These are phyloP conservation scores for Boletus rubropictus DNA, from an alignment of 768 basidiomycete genomes.

Conservation along the genomic window DNA sequence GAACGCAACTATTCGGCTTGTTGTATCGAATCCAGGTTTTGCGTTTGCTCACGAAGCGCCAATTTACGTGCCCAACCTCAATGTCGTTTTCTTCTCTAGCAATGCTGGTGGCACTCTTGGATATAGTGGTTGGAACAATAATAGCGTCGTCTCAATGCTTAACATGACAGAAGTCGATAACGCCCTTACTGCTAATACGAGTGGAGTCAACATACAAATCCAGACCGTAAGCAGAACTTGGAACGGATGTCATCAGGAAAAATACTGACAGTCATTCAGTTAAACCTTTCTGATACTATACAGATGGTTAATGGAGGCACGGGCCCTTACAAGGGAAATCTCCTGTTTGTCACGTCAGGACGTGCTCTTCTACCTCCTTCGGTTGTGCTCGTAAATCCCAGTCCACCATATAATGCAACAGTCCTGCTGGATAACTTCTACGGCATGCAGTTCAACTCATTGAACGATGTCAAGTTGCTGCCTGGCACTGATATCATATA, in stretches of 20 bases:
- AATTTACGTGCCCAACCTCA: constrained; percentile 54
- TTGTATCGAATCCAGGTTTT: constrained; percentile 58
- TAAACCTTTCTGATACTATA: constrained; percentile 50
- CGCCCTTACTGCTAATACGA: constrained; percentile 33
- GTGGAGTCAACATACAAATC: constrained; percentile 46
- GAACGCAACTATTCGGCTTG: constrained; percentile 50
- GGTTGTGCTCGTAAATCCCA: constrained; percentile 60
- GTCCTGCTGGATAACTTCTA: constrained; percentile 74
- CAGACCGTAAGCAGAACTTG: constrained; percentile 29
- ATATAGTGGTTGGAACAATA: constrained; percentile 57
- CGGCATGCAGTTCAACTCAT: constrained; percentile 76
- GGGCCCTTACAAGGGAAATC: constrained; percentile 51
- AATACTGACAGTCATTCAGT: constrained; percentile 32
- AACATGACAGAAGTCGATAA: constrained; percentile 50
- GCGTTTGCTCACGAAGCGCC: constrained; percentile 80
- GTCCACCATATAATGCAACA: constrained; percentile 58
- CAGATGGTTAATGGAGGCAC: constrained; percentile 73
- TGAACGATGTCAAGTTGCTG: constrained; percentile 76
- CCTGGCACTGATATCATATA: constrained; percentile 61
- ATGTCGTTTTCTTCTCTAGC: constrained; percentile 69
- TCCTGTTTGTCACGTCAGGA: constrained; percentile 62
- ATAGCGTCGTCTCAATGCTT: constrained; percentile 59
- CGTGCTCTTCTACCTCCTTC: constrained; percentile 58
- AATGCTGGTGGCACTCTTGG: constrained; percentile 64
- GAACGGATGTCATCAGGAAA: neutral